phyloP scores from a whole-genome alignment of 139 green algal genomes.

The Chlorella vulgaris region DNA sequence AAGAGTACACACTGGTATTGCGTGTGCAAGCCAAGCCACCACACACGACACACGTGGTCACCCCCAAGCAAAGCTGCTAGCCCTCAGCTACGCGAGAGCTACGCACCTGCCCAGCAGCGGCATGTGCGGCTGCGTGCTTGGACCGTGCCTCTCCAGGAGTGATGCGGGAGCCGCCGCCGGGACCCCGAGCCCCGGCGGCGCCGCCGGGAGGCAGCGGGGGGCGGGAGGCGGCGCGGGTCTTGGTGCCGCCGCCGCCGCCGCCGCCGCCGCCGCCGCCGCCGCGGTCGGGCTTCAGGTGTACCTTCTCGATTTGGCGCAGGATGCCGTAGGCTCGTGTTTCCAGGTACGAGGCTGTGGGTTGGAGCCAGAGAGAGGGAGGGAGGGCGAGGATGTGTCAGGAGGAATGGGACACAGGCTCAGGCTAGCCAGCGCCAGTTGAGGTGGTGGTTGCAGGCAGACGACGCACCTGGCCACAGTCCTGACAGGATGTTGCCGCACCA shows the following conservation, averaged over 20 bases:
- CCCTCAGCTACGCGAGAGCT: no score
- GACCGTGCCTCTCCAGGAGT: neutral
- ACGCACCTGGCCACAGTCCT: no score
- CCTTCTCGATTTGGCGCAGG: slow-evolving; percentile 75
- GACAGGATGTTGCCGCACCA: no score
- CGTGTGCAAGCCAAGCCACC: no score
- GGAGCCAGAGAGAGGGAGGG: neutral
- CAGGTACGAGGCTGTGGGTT: slow-evolving; percentile 74
- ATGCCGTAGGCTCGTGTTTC: slow-evolving; percentile 85
- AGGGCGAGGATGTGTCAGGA: neutral
- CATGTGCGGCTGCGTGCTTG: neutral
- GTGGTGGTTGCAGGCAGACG: no score
- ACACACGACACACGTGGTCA: no score
- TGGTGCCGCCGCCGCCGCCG: neutral
- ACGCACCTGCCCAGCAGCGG: no score
- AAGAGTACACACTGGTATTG: no score
- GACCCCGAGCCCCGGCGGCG: neutral
- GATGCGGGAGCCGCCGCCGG: neutral
- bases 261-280: neutral
- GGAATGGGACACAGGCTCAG: no score
- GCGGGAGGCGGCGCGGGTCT: slow-evolving; percentile 4
- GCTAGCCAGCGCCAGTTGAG: no score
- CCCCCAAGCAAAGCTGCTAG: no score
- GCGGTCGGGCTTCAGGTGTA: slow-evolving; percentile 2
- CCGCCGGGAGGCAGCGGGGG: slow-evolving; percentile 10